Base-by-base conservation (phyloP, 495 filamentous ascomycete genomes). In the Hapsidospora chrysogenum region DNA sequence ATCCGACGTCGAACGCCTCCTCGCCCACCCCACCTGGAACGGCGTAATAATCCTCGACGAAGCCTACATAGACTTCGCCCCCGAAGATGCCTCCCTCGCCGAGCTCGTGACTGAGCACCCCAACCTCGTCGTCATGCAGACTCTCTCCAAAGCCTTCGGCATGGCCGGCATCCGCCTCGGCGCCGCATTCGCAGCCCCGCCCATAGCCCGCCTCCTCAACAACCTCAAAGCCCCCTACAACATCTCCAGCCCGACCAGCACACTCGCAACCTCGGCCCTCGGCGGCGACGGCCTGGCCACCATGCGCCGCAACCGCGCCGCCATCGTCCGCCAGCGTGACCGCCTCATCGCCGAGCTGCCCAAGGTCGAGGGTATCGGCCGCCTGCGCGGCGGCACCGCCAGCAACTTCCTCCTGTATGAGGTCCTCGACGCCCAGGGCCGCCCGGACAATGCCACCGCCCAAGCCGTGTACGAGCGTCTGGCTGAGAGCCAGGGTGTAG, bases 61-160 rank as follows among this genome's bases (percentile, higher is more conserved):
- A 60, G 89, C 89, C 20, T 97, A 97, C 56, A 74, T 97, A 41
- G 89, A 97, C 53, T 97, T 96, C 44, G 76, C 92, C 13, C 71
- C 78, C 0, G 16, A 35, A 3, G 9, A 14, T 15, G 70, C 78
- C 21, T 82, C 74, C 50, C 66, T 95, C 13, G 89, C 89, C n/a
- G 80, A 92, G 51, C 92, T 80, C 82, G 87, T 89, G 7, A 65
- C 62, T 11, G 85, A 92, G 47, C 92, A 76, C 74, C 85, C 87
- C n/a, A 97, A 96, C 50, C 64, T 97, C 9, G 85, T 94, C 15
- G 85, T 97, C 23, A 89, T 95, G 85, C 89, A 97, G 61, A 96
- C 89, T 1, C 61, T 95, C 9, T 86, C 80, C 47, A 97, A 97
- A 55, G 89, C 83, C 1, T 97, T 97, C 47, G 89, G 89, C 2